phyloP scores from a whole-genome alignment of 202 grass and related monocot genomes.

The Panicum hallii region DNA sequence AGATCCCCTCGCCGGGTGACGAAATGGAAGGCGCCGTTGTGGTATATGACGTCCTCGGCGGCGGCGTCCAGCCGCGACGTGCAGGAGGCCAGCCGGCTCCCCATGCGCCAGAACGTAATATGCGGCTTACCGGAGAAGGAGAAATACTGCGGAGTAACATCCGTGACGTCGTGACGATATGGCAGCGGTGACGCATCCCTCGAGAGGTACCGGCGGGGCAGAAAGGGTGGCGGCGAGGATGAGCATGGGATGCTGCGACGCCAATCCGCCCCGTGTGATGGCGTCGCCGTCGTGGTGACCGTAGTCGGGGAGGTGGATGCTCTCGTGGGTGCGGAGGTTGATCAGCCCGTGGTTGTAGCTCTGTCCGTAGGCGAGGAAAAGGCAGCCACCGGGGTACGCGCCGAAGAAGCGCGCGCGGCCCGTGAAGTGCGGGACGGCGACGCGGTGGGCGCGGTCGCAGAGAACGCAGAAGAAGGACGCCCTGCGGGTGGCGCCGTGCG shows the following conservation, averaged over 20 bases:
- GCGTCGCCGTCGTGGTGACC: too few species aligned
- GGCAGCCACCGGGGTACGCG: neutral
- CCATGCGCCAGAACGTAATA: neutral
- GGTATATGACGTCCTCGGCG: neutral
- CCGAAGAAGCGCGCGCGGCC: neutral
- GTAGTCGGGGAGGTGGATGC: neutral
- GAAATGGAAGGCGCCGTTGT: neutral
- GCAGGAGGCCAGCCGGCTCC: neutral
- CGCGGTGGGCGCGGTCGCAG: neutral
- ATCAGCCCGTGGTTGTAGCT: neutral
- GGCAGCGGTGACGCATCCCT: neutral
- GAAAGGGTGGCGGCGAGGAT: neutral
- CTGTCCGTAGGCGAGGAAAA: neutral
- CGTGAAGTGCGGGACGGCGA: neutral
- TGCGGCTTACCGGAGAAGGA: neutral
- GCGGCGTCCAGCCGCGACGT: neutral
- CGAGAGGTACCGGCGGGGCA: neutral
- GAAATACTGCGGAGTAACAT: neutral
- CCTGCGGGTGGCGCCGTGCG: neutral
- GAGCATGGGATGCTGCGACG: neutral
- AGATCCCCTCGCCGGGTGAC: neutral
- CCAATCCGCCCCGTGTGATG: neutral
- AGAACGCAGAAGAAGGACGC: conserved; percentile 8
- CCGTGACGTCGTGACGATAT: neutral
- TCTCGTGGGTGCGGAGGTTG: neutral